These are phyloP conservation scores for Xylaria flabelliformis DNA, from an alignment of 495 filamentous ascomycete species.

Conservation along the genomic window DNA sequence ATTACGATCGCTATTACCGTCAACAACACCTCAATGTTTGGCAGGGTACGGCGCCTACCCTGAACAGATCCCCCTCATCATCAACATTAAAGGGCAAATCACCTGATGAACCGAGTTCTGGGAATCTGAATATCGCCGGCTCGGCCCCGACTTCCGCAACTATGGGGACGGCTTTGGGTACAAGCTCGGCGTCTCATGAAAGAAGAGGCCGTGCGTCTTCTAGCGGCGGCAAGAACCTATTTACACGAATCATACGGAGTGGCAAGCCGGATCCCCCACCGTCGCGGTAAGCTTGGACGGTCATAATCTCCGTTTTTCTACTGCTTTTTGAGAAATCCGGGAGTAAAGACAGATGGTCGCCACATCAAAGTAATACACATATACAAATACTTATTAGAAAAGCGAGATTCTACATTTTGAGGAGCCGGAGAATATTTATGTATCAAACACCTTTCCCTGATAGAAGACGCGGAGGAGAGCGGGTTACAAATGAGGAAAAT, in stretches of 20 bases:
- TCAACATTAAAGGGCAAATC: constrained; percentile 20
- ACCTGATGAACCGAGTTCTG: constrained; percentile 4
- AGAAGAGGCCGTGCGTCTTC: constrained; percentile 13
- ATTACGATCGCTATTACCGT: background rate
- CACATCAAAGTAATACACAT: background rate
- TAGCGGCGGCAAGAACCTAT: constrained; percentile 9
- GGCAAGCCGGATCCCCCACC: constrained; percentile 18
- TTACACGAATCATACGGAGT: constrained; percentile 23
- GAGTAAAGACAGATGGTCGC: background rate
- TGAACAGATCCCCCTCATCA: constrained; percentile 15
- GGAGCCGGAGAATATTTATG: background rate
- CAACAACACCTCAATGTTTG: constrained; percentile 10
- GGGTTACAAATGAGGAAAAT: background rate
- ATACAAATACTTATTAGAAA: background rate
- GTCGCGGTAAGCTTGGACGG: background rate
- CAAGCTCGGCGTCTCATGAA: background rate
- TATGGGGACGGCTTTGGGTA: background rate
- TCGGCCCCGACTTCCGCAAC: background rate
- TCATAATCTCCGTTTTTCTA: background rate
- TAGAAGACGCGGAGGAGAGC: background rate
- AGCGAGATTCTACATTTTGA: background rate
- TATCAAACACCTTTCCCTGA: background rate
- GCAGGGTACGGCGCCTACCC: background rate
- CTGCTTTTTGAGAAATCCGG: background rate
- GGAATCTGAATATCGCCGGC: background rate